Conservation (phyloP, 352 stramenopile genomes). For the Hyaloperonospora arabidopsidis region DNA sequence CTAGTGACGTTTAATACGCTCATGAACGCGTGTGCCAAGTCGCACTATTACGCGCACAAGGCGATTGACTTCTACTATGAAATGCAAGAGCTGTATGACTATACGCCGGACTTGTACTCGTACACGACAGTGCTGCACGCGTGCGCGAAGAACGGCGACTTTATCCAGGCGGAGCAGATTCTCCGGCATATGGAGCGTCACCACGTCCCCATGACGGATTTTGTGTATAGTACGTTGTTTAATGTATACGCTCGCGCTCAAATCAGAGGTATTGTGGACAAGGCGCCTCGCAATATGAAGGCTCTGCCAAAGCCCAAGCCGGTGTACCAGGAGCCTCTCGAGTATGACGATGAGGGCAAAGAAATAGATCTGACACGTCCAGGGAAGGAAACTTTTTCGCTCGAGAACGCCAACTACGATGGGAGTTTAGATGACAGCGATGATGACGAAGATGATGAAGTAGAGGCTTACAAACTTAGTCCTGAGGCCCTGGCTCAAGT, state of each 20-base stretch:
- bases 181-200: slow-evolving; percentile 64
- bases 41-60: slow-evolving; percentile 80
- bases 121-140: slow-evolving; percentile 76
- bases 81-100: slow-evolving; percentile 84
- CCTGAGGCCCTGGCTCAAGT: slow-evolving; percentile 30
- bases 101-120: slow-evolving; percentile 62
- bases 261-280: slow-evolving; percentile 52
- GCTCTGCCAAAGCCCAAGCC: slow-evolving; percentile 27
- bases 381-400: slow-evolving; percentile 46
- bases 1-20: slow-evolving; percentile 73
- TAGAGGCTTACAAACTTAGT: slow-evolving; percentile 35
- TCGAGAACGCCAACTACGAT: slow-evolving; percentile 66
- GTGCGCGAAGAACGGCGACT: slow-evolving; percentile 70
- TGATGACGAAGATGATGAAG: slow-evolving; percentile 38
- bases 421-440: slow-evolving; percentile 50
- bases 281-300: slow-evolving; percentile 56
- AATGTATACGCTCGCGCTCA: slow-evolving; percentile 77
- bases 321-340: slow-evolving; percentile 60
- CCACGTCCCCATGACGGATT: slow-evolving; percentile 53
- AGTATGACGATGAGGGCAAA: slow-evolving; percentile 69
- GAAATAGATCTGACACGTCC: slow-evolving; percentile 66
- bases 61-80: slow-evolving; percentile 80
- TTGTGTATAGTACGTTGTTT: slow-evolving; percentile 67
- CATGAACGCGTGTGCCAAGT: slow-evolving; percentile 78
- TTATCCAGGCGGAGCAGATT: slow-evolving; percentile 67